Percentiles rank a stretch among this genome's conserved stretches.
Evolutionary conservation across 371 early-diverging fungal species (phyloP).

Genomic region (Neoconidiobolus thromboides): DNA sequence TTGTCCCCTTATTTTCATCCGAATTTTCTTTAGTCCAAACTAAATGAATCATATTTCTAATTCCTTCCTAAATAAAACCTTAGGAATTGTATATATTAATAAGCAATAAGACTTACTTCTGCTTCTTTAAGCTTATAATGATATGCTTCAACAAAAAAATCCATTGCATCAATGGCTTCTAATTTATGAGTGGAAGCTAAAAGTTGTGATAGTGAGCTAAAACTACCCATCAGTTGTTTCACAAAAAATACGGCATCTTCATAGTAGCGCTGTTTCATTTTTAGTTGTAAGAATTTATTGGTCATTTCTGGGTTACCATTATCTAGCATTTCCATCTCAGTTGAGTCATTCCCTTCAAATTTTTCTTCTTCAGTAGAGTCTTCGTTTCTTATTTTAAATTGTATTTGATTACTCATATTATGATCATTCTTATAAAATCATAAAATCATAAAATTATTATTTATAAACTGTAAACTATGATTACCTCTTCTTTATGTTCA

Average conservation of each 20-base stretch:
- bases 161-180: constrained; percentile 88
- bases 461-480: too few species aligned
- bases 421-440: background rate
- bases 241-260: constrained; percentile 70
- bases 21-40: constrained; percentile 78
- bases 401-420: constrained; percentile 9
- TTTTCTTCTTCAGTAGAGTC: background rate
- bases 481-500: too few species aligned
- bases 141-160: constrained; percentile 70
- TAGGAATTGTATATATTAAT: background rate
- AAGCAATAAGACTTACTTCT: constrained; percentile 16
- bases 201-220: constrained; percentile 57
- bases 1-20: constrained; percentile 65
- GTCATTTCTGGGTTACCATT: too few species aligned
- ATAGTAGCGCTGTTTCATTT: constrained; percentile 55
- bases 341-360: constrained; percentile 11
- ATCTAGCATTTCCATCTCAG: background rate
- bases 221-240: constrained; percentile 45
- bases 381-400: constrained; percentile 11
- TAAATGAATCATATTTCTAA: constrained; percentile 83
- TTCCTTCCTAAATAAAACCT: constrained; percentile 35
- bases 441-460: background rate
- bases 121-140: constrained; percentile 66
- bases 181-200: constrained; percentile 71
- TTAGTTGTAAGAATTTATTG: constrained; percentile 20